Percentiles rank a stretch among this genome's conserved stretches.
phyloP scores from a whole-genome alignment of 306 rosid species.

The Begonia loranthoides region DNA sequence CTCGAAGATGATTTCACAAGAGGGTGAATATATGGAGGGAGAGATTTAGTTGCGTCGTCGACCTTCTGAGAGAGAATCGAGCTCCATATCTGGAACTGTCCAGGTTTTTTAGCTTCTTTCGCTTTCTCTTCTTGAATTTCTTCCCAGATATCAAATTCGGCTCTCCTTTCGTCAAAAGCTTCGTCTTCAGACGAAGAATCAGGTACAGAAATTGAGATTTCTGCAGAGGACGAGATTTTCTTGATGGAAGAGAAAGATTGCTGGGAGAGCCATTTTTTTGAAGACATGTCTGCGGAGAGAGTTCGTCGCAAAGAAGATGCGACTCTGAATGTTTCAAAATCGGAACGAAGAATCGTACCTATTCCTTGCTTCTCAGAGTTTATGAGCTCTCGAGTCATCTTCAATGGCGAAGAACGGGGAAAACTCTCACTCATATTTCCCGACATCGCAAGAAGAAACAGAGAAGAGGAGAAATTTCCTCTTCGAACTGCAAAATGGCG shows the following conservation, averaged over 20 bases:
- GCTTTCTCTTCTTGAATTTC: conserved; percentile 14
- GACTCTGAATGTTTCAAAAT: conserved; percentile 5
- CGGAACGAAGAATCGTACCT: conserved; percentile 46
- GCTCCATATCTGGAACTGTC: conserved; percentile 32
- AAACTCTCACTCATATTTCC: conserved; percentile 16
- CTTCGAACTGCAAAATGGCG: no score
- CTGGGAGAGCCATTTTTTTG: conserved; percentile 57
- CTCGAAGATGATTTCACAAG: conserved; percentile 47
- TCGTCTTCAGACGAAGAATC: conserved; percentile 18
- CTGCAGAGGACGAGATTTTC: conserved; percentile 38
- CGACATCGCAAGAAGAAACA: conserved; percentile 15
- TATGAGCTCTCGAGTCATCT: background rate
- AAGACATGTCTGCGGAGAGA: conserved; percentile 94
- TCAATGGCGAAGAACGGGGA: conserved; percentile 15
- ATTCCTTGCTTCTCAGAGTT: conserved; percentile 42
- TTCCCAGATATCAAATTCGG: conserved; percentile 33
- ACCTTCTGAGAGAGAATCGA: conserved; percentile 38
- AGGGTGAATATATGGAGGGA: conserved; percentile 69
- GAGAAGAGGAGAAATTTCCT: background rate
- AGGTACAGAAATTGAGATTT: conserved; percentile 15
- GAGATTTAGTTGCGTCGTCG: conserved; percentile 19
- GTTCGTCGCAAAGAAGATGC: conserved; percentile 42
- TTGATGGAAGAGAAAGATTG: conserved; percentile 28
- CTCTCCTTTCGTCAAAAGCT: conserved; percentile 16
- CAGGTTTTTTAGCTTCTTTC: conserved; percentile 14